Conservation (phyloP, 495 filamentous ascomycete genomes). For the Halenospora varia region DNA sequence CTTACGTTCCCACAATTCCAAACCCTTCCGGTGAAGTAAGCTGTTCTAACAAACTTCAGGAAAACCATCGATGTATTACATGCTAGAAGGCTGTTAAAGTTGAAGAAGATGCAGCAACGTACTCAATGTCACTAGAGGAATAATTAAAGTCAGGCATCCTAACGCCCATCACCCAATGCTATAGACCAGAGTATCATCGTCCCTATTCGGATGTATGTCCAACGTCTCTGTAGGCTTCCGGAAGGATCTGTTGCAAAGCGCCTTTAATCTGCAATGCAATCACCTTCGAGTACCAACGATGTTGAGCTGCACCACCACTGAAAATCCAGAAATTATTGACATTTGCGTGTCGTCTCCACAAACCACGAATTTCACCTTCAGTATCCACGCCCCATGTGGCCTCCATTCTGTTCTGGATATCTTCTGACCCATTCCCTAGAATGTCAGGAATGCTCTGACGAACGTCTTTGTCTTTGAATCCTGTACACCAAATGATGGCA, state of each 20-base stretch:
- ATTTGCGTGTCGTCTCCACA: constrained; percentile 67
- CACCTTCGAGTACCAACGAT: constrained; percentile 66
- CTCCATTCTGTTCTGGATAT: constrained; percentile 53
- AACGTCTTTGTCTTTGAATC: constrained; percentile 72
- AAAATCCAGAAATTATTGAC: constrained; percentile 72
- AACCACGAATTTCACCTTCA: constrained; percentile 62
- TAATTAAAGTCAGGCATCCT: too few species aligned
- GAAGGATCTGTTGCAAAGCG: constrained; percentile 44
- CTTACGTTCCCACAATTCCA: too few species aligned
- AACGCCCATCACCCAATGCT: too few species aligned
- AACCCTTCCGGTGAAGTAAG: too few species aligned
- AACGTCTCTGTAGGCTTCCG: background rate
- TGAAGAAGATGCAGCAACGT: too few species aligned
- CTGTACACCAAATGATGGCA: constrained; percentile 76
- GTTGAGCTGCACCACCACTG: constrained; percentile 69
- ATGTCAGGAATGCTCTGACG: constrained; percentile 44
- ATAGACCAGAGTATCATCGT: too few species aligned
- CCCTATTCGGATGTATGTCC: background rate
- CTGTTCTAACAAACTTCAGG: too few species aligned
- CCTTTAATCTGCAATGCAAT: constrained; percentile 74
- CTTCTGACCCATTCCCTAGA: constrained; percentile 53
- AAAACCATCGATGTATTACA: too few species aligned
- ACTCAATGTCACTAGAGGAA: too few species aligned
- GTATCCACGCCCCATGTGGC: constrained; percentile 73
- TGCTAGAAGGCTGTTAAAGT: too few species aligned